Conservation (phyloP, 2,329 filamentous ascomycete species). For the Cladosporium halotolerans region DNA sequence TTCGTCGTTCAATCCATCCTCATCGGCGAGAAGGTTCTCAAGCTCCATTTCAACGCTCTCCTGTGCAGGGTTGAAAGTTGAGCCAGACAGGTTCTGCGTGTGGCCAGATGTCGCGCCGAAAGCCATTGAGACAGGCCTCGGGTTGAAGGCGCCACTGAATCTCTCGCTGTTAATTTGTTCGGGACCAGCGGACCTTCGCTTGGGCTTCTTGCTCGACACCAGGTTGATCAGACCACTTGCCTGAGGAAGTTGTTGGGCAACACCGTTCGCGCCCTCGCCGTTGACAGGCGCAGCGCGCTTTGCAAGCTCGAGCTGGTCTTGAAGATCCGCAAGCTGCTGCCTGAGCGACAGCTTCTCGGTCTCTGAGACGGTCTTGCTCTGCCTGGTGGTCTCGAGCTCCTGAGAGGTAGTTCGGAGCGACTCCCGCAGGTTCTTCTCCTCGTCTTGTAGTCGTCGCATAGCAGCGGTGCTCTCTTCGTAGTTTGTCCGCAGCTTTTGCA, state of each 20-base stretch:
- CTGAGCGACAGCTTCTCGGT: constrained; percentile 78
- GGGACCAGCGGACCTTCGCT: constrained; percentile 83
- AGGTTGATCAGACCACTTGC: constrained; percentile 86
- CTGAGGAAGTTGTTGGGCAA: constrained; percentile 38
- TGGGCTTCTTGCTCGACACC: constrained; percentile 93
- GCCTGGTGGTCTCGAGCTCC: constrained; percentile 73
- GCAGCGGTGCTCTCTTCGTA: constrained; percentile 87
- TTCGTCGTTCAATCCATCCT: constrained; percentile 93
- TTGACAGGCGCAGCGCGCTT: constrained; percentile 72
- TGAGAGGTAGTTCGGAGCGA: constrained; percentile 70
- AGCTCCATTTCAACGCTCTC: constrained; percentile 95
- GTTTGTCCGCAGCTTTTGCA: constrained; percentile 80
- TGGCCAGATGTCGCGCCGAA: constrained; percentile 57
- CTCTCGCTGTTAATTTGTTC: constrained; percentile 81
- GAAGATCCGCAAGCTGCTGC: constrained; percentile 81
- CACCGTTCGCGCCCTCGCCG: constrained; percentile 60
- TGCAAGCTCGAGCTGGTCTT: constrained; percentile 85
- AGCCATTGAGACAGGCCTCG: constrained; percentile 93
- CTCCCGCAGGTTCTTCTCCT: constrained; percentile 80
- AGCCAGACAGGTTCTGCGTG: constrained; percentile 66
- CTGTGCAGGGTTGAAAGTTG: constrained; percentile 70
- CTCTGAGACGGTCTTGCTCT: constrained; percentile 69
- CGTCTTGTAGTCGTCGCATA: constrained; percentile 90
- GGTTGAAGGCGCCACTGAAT: constrained; percentile 88
- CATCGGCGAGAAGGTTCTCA: constrained; percentile 86